Percentiles rank a stretch among this genome's conserved stretches.
phyloP scores from a whole-genome alignment of 257 asterid genomes.

The Lycium ferocissimum region DNA sequence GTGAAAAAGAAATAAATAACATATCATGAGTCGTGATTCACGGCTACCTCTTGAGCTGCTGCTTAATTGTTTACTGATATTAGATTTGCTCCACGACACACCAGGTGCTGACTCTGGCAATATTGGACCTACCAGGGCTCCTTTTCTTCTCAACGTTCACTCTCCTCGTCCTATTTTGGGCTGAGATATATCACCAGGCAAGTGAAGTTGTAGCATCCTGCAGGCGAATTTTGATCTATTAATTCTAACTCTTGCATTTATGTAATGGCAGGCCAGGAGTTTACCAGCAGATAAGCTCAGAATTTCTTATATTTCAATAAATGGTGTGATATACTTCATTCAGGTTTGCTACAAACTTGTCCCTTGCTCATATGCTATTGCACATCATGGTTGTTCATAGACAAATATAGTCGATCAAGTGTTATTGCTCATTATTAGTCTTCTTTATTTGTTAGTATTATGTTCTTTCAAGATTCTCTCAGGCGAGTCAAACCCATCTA shows the following conservation, averaged over 20 bases:
- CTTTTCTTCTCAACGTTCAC: slow-evolving; percentile 91
- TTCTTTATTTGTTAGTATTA: slow-evolving; percentile 15
- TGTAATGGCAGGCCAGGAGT: slow-evolving; percentile 84
- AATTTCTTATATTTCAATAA: slow-evolving; percentile 63
- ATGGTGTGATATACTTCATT: slow-evolving; percentile 70
- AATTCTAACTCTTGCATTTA: slow-evolving; percentile 40
- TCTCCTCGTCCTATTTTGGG: slow-evolving; percentile 94
- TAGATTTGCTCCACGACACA: slow-evolving; percentile 25
- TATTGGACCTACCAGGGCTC: slow-evolving; percentile 90
- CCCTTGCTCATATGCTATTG: slow-evolving; percentile 16
- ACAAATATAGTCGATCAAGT: neutral
- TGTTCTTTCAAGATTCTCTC: slow-evolving; percentile 8
- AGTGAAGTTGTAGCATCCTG: slow-evolving; percentile 32
- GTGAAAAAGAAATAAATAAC: neutral
- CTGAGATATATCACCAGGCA: slow-evolving; percentile 96
- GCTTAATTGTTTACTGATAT: slow-evolving; percentile 26
- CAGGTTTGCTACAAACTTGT: slow-evolving; percentile 60
- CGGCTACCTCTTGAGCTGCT: neutral
- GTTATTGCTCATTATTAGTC: slow-evolving; percentile 31
- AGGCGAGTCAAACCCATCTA: neutral
- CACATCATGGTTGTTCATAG: slow-evolving; percentile 23
- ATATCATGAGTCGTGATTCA: neutral
- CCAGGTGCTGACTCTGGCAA: slow-evolving; percentile 68
- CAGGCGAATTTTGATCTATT: slow-evolving; percentile 23
- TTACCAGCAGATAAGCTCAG: slow-evolving; percentile 90